These are phyloP conservation scores for Ophiognomonia clavigignenti-juglandacearum DNA, from an alignment of 2,329 filamentous ascomycete genomes.

Conservation along the genomic window DNA sequence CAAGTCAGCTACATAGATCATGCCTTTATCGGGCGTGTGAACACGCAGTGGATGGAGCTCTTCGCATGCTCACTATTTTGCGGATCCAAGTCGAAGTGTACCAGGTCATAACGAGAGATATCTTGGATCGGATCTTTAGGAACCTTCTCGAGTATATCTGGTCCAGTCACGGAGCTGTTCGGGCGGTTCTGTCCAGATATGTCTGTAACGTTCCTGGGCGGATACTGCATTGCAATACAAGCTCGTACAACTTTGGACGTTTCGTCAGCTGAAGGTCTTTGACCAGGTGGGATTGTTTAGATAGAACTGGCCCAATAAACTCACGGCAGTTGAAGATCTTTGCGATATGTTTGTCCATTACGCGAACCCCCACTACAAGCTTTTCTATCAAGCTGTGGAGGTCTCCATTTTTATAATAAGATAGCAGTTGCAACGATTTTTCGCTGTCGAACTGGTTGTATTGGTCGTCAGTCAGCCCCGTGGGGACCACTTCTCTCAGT, in stretches of 20 bases:
- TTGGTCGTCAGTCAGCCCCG: not conserved
- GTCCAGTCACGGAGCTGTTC: not conserved
- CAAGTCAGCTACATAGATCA: too few species aligned
- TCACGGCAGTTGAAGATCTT: slow-evolving; percentile 6
- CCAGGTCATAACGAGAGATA: not conserved
- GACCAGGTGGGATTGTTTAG: too few species aligned
- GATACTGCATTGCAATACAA: slow-evolving; percentile 1
- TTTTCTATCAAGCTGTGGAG: not conserved
- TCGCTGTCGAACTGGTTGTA: not conserved
- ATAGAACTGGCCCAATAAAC: too few species aligned
- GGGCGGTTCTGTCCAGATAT: not conserved
- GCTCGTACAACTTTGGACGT: not conserved
- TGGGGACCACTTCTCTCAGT: not conserved
- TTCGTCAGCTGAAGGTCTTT: too few species aligned
- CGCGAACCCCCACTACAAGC: not conserved
- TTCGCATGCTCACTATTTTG: not conserved
- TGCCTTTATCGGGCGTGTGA: too few species aligned
- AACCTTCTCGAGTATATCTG: not conserved
- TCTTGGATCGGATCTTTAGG: not conserved
- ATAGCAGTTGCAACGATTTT: not conserved
- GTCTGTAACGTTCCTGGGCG: not conserved
- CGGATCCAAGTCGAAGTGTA: slow-evolving; percentile 2
- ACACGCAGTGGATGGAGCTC: too few species aligned
- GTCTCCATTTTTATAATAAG: slow-evolving; percentile 1
- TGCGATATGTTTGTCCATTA: not conserved